Evolutionary conservation across 768 basidiomycete species (phyloP), one percentile per base, ranked within the genome.

Genomic region (Grammothele lineata): DNA sequence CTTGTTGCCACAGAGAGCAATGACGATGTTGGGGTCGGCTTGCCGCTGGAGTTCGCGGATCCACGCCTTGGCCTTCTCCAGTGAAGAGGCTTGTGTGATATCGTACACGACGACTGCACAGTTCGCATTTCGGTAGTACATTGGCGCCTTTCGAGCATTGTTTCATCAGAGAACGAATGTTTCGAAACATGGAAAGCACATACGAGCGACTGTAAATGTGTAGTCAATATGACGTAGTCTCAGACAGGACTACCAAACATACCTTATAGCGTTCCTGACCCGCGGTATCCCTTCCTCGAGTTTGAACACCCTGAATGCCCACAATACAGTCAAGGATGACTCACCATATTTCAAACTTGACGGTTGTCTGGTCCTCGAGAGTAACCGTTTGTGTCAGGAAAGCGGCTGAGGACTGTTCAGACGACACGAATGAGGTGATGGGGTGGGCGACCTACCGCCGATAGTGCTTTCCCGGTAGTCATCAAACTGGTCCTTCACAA

Each of bases 301-400:
- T 17, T 17, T 33, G 26, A 47, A 19, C 33, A 36, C 14, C 8
- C 27, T 30, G 27, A n/a, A n/a, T 36, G 19, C 39, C 4, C 17
- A 47, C 3, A 22, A 30, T 30, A 30, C 27, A 30, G 27, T 7
- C 27, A 30, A n/a, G n/a, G n/a, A 46, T 9, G 45, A 64, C 79
- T 22, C 62, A 93, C 94, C 93, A 95, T 62, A 95, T 95, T 73
- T 97, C 95, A 63, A 99, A 98, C 76, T 98, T 98, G 62, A 99
- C 90, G 19, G 84, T 84, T 19, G 88, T 88, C 53, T 85, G 82
- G 63, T 93, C 87, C 40, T 93, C 87, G 33, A 96, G 77, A 11
- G 83, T 85, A 25, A 98, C 90, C 3, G 94, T 96, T 67, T 98
- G 95, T n/a, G 96, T 97, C 56, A 99, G 68, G 77, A 99, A 99